These are phyloP conservation scores for Fusarium keratoplasticum DNA, from an alignment of 2,329 filamentous ascomycete genomes.

Conservation along the genomic window DNA sequence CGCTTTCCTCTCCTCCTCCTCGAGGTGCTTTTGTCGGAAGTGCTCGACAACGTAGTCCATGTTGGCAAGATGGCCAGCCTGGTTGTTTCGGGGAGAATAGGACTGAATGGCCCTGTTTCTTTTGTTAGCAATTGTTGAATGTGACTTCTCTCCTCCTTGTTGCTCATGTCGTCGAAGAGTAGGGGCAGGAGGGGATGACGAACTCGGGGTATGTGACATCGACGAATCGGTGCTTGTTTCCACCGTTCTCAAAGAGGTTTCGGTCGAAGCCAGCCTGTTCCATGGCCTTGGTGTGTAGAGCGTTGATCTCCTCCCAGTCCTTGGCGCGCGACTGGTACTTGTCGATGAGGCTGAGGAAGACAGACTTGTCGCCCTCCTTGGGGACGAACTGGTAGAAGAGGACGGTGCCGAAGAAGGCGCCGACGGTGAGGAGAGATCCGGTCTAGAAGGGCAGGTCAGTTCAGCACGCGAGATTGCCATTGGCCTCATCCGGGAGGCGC, in stretches of 20 bases:
- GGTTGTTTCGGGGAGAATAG: constrained; percentile 65
- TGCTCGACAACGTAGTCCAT: constrained; percentile 68
- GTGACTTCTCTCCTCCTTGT: background rate
- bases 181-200: constrained; percentile 45
- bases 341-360: constrained; percentile 58
- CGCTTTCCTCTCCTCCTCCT: constrained; percentile 67
- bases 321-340: constrained; percentile 60
- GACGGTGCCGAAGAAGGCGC: constrained; percentile 57
- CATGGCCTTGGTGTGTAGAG: constrained; percentile 61
- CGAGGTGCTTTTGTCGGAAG: constrained; percentile 65
- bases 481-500: background rate
- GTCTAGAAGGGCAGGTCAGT: constrained; percentile 50
- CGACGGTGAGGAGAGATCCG: constrained; percentile 61
- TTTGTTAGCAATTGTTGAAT: constrained; percentile 34
- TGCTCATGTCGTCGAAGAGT: background rate
- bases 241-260: constrained; percentile 63
- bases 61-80: constrained; percentile 65
- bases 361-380: constrained; percentile 62
- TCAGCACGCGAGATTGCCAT: constrained; percentile 19
- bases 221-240: constrained; percentile 57
- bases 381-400: constrained; percentile 63
- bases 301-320: constrained; percentile 65
- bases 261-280: constrained; percentile 70
- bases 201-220: constrained; percentile 70
- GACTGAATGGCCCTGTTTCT: constrained; percentile 59